phyloP scores from a whole-genome alignment of 805 yeast species.

The Middelhovenomyces tepae region DNA sequence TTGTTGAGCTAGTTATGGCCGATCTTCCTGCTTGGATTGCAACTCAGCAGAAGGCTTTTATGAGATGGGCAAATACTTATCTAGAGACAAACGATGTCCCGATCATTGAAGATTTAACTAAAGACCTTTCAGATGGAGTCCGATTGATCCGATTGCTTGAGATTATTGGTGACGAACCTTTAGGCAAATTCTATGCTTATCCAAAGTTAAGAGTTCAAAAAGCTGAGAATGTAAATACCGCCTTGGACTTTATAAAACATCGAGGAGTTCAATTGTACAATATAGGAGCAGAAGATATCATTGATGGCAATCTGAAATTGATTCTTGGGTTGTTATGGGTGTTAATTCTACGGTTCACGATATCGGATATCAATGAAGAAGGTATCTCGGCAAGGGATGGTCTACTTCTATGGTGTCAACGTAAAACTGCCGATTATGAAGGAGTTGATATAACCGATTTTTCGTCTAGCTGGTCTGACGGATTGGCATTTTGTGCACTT shows the following conservation, averaged over 20 bases:
- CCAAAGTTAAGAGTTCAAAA: slow-evolving; percentile 31
- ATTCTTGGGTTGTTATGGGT: slow-evolving; percentile 85
- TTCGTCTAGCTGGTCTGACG: slow-evolving; percentile 45
- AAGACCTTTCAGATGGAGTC: slow-evolving; percentile 29
- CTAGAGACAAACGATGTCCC: slow-evolving; percentile 20
- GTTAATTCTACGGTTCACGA: slow-evolving; percentile 30
- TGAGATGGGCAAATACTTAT: slow-evolving; percentile 32
- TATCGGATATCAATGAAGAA: slow-evolving; percentile 31
- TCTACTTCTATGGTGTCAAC: slow-evolving; percentile 46
- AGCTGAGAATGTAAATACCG: slow-evolving; percentile 31
- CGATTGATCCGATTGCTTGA: slow-evolving; percentile 30
- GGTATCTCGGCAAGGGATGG: slow-evolving; percentile 36
- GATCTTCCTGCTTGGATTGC: slow-evolving; percentile 32
- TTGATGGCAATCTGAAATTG: slow-evolving; percentile 89
- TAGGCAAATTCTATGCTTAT: slow-evolving; percentile 26
- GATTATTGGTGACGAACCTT: slow-evolving; percentile 27
- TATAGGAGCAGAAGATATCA: slow-evolving; percentile 69
- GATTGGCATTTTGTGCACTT: slow-evolving; percentile 41
- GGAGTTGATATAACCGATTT: slow-evolving; percentile 40
- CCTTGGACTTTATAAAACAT: slow-evolving; percentile 28
- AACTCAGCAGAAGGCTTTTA: slow-evolving; percentile 31
- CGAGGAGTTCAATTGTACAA: slow-evolving; percentile 29
- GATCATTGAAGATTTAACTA: slow-evolving; percentile 21
- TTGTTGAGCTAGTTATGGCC: not conserved
- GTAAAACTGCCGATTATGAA: slow-evolving; percentile 31